Conservation (phyloP, 2,329 filamentous ascomycete genomes). For the Pestalotiopsis sp. region DNA sequence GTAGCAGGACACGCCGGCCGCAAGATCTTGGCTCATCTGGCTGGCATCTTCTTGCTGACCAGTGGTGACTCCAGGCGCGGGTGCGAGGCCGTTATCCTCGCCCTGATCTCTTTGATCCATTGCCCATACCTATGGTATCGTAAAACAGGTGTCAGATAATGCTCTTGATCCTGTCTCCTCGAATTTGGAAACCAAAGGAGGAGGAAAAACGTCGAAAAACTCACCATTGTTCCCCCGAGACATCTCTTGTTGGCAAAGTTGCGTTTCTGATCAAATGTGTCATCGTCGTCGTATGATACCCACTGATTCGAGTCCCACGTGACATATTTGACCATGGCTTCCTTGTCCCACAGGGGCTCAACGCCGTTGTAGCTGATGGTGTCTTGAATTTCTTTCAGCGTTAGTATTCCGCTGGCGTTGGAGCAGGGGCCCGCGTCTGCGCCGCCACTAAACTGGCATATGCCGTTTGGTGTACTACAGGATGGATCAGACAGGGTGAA, state of each 20-base stretch:
- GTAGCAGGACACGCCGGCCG: conserved; percentile 23
- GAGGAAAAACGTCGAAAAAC: too few species aligned
- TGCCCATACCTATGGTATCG: conserved; percentile 4
- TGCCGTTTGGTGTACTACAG: conserved; percentile 20
- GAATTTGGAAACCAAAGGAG: too few species aligned
- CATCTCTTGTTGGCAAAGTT: conserved; percentile 29
- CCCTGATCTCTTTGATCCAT: conserved; percentile 22
- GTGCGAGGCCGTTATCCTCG: conserved; percentile 10
- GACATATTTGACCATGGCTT: conserved; percentile 29
- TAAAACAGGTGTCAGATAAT: too few species aligned
- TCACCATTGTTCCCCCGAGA: too few species aligned
- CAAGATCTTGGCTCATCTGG: conserved; percentile 15
- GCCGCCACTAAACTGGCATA: conserved; percentile 24
- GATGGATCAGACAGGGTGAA: conserved; percentile 20
- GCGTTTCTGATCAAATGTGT: conserved; percentile 43
- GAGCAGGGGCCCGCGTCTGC: conserved; percentile 24
- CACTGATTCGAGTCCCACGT: conserved; percentile 31
- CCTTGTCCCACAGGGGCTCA: conserved; percentile 18
- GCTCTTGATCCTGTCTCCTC: too few species aligned
- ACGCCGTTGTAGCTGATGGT: conserved; percentile 19
- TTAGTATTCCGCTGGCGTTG: conserved; percentile 20
- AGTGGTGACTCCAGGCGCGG: neutral
- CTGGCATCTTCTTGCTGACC: conserved; percentile 8
- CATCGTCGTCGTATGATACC: conserved; percentile 25
- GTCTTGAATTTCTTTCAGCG: conserved; percentile 21